Percentiles rank a stretch among this genome's conserved stretches.
Evolutionary conservation across 2,329 filamentous ascomycete species (phyloP).

Genomic region (Tolypocladium nubicola): DNA sequence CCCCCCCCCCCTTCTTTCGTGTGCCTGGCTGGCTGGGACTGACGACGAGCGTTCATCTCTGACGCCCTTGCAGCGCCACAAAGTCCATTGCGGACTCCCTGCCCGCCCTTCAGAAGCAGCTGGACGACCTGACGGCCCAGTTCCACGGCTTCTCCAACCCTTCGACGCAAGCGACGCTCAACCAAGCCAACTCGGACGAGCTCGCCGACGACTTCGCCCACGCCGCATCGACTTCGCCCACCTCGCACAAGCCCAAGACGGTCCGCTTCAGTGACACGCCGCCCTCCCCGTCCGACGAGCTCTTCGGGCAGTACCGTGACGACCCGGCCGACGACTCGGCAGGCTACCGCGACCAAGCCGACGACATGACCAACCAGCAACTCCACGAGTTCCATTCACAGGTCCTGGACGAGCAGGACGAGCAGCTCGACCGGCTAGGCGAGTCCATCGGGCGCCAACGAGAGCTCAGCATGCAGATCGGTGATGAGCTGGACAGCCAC

Average conservation of each 20-base stretch:
- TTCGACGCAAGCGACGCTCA: conserved; percentile 38
- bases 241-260: conserved; percentile 46
- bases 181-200: conserved; percentile 52
- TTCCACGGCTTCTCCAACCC: conserved; percentile 58
- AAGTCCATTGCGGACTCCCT: conserved; percentile 52
- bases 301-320: conserved; percentile 56
- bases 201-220: conserved; percentile 55
- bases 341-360: conserved; percentile 50
- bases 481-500: conserved; percentile 88
- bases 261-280: conserved; percentile 74
- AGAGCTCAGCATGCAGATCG: conserved; percentile 90
- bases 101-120: conserved; percentile 59
- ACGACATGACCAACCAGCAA: conserved; percentile 64
- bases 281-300: conserved; percentile 24
- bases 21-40: not conserved
- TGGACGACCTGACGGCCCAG: conserved; percentile 66
- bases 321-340: conserved; percentile 43
- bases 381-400: conserved; percentile 76
- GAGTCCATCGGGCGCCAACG: conserved; percentile 79
- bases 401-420: conserved; percentile 81
- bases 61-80: conserved; percentile 26
- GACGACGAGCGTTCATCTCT: not conserved
- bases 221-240: conserved; percentile 35
- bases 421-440: conserved; percentile 82
- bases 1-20: not conserved